Conservation (phyloP, 192 early-diverging fungal genomes). For the Entrophospora sp. region DNA sequence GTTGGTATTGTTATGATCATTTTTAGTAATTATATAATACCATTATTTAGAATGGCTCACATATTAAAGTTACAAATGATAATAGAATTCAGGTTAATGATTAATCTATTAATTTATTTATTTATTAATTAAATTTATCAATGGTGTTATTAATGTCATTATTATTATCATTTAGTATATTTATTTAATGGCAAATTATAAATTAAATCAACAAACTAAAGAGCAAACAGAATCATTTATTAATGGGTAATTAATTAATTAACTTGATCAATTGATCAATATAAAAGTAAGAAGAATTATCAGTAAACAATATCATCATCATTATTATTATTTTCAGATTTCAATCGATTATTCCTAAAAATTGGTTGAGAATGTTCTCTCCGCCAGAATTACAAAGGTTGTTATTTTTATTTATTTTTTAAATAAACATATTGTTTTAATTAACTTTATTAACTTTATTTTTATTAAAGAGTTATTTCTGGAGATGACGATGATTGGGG, state of each 20-base stretch:
- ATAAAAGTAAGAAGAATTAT: slow-evolving; percentile 34
- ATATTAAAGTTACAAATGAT: slow-evolving; percentile 41
- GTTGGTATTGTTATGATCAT: too few species aligned
- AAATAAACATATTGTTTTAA: background rate
- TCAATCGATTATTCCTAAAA: slow-evolving; percentile 58
- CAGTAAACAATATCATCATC: background rate
- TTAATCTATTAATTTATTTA: background rate
- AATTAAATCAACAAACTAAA: slow-evolving; percentile 58
- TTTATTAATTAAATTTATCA: background rate
- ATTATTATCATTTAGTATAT: slow-evolving; percentile 60
- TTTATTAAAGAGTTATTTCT: slow-evolving; percentile 39
- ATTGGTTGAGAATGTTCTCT: slow-evolving; percentile 84
- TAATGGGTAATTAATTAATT: slow-evolving; percentile 38
- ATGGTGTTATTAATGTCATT: slow-evolving; percentile 19
- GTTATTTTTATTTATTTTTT: background rate
- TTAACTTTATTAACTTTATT: background rate
- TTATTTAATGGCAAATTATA: slow-evolving; percentile 67
- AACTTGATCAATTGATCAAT: slow-evolving; percentile 36
- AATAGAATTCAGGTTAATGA: slow-evolving; percentile 25
- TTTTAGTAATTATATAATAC: too few species aligned
- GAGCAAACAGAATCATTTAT: slow-evolving; percentile 69
- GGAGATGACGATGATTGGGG: slow-evolving; percentile 56
- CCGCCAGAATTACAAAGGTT: slow-evolving; percentile 70
- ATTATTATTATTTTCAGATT: slow-evolving; percentile 24
- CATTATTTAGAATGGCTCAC: slow-evolving; percentile 23